Conservation (phyloP, 345 rosid genomes). For the Gossypium australe region DNA sequence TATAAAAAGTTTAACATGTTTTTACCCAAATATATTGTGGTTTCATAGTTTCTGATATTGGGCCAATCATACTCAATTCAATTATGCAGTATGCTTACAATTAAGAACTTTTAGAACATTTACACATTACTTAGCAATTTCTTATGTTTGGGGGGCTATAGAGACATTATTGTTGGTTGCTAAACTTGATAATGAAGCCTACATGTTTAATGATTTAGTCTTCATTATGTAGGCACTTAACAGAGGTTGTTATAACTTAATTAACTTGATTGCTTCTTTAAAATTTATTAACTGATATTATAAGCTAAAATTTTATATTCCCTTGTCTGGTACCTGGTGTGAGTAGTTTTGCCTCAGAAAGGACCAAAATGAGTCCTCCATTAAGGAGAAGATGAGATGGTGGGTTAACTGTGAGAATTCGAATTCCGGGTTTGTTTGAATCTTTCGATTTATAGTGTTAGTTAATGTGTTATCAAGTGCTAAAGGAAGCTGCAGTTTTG, state of each 20-base stretch:
- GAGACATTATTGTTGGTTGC: neutral
- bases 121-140: too few species aligned
- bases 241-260: too few species aligned
- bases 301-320: neutral
- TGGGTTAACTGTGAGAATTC: too few species aligned
- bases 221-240: too few species aligned
- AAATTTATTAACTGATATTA: neutral
- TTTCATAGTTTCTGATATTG: neutral
- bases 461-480: neutral
- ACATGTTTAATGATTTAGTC: neutral
- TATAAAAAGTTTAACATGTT: neutral
- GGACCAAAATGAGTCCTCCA: too few species aligned
- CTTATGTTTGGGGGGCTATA: too few species aligned
- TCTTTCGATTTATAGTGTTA: neutral
- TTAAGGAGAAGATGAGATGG: too few species aligned
- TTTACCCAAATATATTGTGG: neutral
- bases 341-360: too few species aligned
- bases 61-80: neutral
- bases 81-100: neutral
- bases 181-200: neutral
- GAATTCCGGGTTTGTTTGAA: neutral
- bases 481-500: neutral
- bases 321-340: too few species aligned
- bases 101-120: neutral
- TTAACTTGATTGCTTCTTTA: neutral